These are phyloP conservation scores for Raddia distichophylla DNA, from an alignment of 176 grass and related monocot species.

Conservation along the genomic window DNA sequence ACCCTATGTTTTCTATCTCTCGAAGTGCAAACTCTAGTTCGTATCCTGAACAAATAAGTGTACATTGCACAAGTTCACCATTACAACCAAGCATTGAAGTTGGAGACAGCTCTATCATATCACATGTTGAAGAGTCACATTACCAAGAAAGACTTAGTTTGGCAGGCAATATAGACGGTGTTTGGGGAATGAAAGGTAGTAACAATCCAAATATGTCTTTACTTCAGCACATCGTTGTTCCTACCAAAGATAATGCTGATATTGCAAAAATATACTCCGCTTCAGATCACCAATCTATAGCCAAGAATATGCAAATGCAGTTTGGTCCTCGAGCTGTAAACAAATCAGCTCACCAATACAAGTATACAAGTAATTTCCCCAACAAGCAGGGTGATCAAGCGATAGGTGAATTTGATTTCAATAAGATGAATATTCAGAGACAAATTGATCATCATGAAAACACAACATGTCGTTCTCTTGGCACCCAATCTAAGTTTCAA, in stretches of 20 bases:
- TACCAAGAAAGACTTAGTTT: constrained; percentile 8
- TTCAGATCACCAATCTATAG: neutral
- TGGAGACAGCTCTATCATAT: neutral
- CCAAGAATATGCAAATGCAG: neutral
- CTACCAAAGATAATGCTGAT: constrained; percentile 3
- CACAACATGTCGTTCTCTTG: neutral
- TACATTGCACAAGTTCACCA: neutral
- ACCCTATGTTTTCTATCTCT: constrained; percentile 12
- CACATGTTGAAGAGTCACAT: neutral
- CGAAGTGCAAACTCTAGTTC: neutral
- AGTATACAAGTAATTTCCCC: neutral
- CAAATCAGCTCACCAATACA: neutral
- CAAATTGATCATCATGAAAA: neutral
- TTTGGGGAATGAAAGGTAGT: neutral
- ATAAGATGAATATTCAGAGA: neutral
- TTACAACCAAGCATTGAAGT: neutral
- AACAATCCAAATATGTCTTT: constrained; percentile 3
- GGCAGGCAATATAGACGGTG: neutral
- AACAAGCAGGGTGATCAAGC: neutral
- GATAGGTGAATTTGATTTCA: neutral
- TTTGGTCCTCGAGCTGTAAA: neutral
- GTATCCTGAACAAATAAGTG: neutral
- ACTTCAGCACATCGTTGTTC: neutral
- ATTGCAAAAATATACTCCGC: neutral
- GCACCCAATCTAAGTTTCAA: neutral